Evolutionary conservation across 768 basidiomycete genomes (phyloP).

Genomic region (Agrocybe chaxingu): DNA sequence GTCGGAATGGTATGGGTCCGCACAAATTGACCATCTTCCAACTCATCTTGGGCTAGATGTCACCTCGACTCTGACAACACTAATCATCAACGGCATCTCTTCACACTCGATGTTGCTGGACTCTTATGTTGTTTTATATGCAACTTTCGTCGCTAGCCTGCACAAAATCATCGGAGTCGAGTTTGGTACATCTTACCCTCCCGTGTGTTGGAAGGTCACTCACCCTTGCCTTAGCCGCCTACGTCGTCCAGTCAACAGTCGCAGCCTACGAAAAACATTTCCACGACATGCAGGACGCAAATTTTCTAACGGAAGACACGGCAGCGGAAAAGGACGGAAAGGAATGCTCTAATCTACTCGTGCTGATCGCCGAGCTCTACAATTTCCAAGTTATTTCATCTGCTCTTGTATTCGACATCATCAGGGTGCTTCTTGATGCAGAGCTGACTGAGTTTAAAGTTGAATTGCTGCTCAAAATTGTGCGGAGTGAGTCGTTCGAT

Average conservation of each 20-base stretch:
- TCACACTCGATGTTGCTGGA: conserved; percentile 80
- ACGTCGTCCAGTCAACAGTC: conserved; percentile 75
- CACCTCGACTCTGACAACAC: conserved; percentile 68
- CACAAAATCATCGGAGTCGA: conserved; percentile 83
- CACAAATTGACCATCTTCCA: conserved; percentile 36
- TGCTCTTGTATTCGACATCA: conserved; percentile 85
- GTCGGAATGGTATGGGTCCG: conserved; percentile 65
- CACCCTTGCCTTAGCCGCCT: conserved; percentile 53
- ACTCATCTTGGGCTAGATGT: conserved; percentile 53
- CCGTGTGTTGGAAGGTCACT: not conserved
- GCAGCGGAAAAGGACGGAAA: conserved; percentile 56
- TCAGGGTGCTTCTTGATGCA: conserved; percentile 66
- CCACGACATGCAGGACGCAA: conserved; percentile 22
- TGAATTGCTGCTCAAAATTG: conserved; percentile 82
- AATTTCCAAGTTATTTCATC: conserved; percentile 94
- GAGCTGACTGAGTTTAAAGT: conserved; percentile 76
- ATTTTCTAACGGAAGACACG: conserved; percentile 2
- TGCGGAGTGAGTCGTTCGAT: conserved; percentile 57
- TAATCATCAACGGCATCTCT: conserved; percentile 79
- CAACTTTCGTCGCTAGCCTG: conserved; percentile 77
- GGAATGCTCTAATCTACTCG: conserved; percentile 84
- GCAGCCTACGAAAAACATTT: conserved; percentile 63
- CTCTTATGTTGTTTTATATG: conserved; percentile 86
- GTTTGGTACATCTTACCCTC: conserved; percentile 60
- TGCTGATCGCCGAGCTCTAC: conserved; percentile 88